A percentile compares a stretch with the other conserved stretches of the same genome.
phyloP scores from a whole-genome alignment of 345 rosid species.

The Citropsis articulata region DNA sequence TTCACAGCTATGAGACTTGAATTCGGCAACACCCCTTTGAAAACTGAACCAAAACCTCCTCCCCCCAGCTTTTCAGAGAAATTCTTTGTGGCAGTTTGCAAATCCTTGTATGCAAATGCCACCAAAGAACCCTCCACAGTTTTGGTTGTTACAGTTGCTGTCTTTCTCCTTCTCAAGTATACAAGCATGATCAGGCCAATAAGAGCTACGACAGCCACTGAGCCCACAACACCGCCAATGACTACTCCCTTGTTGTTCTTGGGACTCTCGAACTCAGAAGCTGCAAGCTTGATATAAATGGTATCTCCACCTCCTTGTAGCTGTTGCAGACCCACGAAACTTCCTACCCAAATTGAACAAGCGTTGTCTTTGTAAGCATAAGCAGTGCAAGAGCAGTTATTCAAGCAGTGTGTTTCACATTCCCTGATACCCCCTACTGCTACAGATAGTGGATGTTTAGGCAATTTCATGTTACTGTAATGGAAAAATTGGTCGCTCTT shows the following conservation, averaged over 20 bases:
- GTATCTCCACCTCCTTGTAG: conserved; percentile 34
- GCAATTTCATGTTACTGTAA: conserved; percentile 22
- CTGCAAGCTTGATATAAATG: conserved; percentile 55
- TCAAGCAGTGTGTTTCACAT: conserved; percentile 46
- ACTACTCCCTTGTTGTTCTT: conserved; percentile 30
- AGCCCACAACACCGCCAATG: conserved; percentile 41
- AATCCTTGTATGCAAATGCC: conserved; percentile 65
- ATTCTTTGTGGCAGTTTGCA: conserved; percentile 67
- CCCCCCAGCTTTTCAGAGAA: conserved; percentile 76
- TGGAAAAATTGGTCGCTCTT: conserved; percentile 32
- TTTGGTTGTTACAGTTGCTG: conserved; percentile 21
- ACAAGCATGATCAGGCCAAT: conserved; percentile 25
- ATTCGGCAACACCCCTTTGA: conserved; percentile 65
- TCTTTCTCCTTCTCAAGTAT: conserved; percentile 32
- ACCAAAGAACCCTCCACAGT: conserved; percentile 58
- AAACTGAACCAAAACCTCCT: conserved; percentile 90
- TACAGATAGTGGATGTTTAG: conserved; percentile 11
- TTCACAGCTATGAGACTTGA: conserved; percentile 72
- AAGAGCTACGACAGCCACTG: conserved; percentile 25
- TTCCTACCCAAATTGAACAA: conserved; percentile 55
- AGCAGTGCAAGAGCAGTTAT: conserved; percentile 63
- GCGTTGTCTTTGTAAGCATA: conserved; percentile 41
- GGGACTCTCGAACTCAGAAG: conserved; percentile 49
- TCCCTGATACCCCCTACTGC: conserved; percentile 19
- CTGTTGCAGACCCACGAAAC: conserved; percentile 44